Conservation (phyloP, 257 asterid genomes). For the Osmanthus fragrans region DNA sequence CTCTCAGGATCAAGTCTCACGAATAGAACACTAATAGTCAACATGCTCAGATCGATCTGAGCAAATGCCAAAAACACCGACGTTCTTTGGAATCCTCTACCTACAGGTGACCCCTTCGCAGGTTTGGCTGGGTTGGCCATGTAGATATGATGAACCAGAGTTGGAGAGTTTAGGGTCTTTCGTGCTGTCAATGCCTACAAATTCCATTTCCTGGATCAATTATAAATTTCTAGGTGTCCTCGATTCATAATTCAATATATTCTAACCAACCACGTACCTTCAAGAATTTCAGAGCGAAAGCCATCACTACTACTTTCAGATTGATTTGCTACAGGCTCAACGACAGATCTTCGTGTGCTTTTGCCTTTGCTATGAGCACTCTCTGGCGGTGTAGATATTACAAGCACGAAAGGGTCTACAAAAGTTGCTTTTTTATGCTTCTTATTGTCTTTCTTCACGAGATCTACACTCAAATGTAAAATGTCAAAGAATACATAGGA, state of each 20-base stretch:
- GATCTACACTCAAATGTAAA: constrained; percentile 26
- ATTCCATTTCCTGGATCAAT: constrained; percentile 11
- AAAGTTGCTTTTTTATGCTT: constrained; percentile 42
- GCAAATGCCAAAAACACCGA: not conserved
- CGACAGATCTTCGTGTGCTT: constrained; percentile 21
- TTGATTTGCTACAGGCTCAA: constrained; percentile 6
- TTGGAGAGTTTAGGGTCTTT: constrained; percentile 31
- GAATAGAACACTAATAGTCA: not conserved
- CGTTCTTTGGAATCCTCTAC: constrained; percentile 24
- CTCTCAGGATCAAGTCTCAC: not conserved
- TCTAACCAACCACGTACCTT: constrained; percentile 36
- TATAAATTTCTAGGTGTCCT: not conserved
- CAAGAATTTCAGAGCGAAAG: constrained; percentile 37
- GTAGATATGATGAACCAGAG: constrained; percentile 41
- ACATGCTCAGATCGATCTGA: not conserved
- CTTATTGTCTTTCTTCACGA: constrained; percentile 39
- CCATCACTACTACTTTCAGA: constrained; percentile 38
- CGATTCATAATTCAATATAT: not conserved
- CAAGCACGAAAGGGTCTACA: constrained; percentile 46
- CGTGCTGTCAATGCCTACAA: constrained; percentile 45
- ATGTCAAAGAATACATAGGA: constrained; percentile 15
- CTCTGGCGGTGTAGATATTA: not conserved
- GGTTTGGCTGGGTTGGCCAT: constrained; percentile 34
- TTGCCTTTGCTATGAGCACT: constrained; percentile 9
- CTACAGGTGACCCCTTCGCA: constrained; percentile 44